These are phyloP conservation scores for Acarospora socialis DNA, from an alignment of 2,329 filamentous ascomycete species.

Conservation along the genomic window DNA sequence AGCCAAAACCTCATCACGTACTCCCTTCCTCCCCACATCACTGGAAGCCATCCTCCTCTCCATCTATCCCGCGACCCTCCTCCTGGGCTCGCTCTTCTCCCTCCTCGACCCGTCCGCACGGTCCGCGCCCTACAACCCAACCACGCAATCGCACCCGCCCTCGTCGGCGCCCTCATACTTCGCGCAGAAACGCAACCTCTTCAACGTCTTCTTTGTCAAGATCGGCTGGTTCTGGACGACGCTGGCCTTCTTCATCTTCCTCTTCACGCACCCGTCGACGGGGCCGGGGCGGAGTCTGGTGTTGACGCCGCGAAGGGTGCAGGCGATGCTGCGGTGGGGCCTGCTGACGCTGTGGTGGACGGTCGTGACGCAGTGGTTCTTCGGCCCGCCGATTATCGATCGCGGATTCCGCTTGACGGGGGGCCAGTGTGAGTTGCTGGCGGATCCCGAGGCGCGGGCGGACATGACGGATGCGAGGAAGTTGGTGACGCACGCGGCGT, in stretches of 20 bases:
- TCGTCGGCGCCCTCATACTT: conserved; percentile 65
- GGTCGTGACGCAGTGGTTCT: conserved; percentile 89
- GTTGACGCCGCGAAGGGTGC: conserved; percentile 33
- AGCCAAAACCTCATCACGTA: too few species aligned
- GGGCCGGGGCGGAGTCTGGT: conserved; percentile 27
- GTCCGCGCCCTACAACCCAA: conserved; percentile 46
- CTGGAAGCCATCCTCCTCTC: conserved; percentile 51
- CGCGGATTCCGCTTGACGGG: conserved; percentile 79
- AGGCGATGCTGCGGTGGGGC: conserved; percentile 53
- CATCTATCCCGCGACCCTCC: conserved; percentile 63
- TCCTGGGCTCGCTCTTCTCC: conserved; percentile 71
- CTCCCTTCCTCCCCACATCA: conserved; percentile 54
- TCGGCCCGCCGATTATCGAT: conserved; percentile 81
- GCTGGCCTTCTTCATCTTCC: conserved; percentile 54
- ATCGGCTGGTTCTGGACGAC: conserved; percentile 88
- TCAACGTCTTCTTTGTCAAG: conserved; percentile 92
- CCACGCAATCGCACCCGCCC: conserved; percentile 48
- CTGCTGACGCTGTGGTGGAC: conserved; percentile 69
- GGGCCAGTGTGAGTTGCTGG: conserved; percentile 55
- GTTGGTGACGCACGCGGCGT: conserved; percentile 60
- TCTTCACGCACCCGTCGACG: conserved; percentile 50
- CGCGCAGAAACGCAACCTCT: conserved; percentile 79
- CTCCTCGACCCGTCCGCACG: conserved; percentile 56
- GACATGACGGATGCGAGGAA: conserved; percentile 32
- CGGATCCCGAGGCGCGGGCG: conserved; percentile 11